Base-by-base conservation (phyloP, 495 filamentous ascomycete species). In the Penicillium arizonense region DNA sequence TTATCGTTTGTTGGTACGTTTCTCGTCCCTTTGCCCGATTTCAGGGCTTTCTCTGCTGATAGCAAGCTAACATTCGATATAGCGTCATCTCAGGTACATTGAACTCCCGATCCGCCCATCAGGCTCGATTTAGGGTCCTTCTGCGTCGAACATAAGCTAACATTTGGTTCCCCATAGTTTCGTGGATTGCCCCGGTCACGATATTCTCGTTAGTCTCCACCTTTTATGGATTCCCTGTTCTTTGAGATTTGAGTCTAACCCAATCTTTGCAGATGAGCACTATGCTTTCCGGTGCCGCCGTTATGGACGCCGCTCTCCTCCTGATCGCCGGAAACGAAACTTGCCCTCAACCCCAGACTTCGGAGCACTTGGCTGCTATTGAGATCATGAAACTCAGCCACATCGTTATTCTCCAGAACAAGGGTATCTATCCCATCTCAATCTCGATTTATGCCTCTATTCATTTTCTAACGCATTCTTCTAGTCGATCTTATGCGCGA, bases 331-430 rank as follows among this genome's bases (percentile, higher is more conserved):
- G 94, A 76, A 98, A 98, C 78, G 94, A 98, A 88, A 87, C 88
- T 14, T 97, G 94, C 74, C 94, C 94, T 16, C 94, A 98, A 71
- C 94, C 94, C n/a, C 94, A 98, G 68, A 98, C 94, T 11, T 96
- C 93, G 20, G 94, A 98, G 75, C 94, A 98, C 79, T 77, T 98
- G 73, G 94, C 94, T 52, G 94, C 94, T 55, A 97, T 98, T 61
- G 94, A 98, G 70, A 98, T 98, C 63, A 97, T 97, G 91, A 96
- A 96, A 77, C 81, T 97, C 44, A 87, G 91, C 69, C 92, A 98
- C 73, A 97, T 98, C 65, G 93, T 98, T 71, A 97, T 98, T 57
- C 85, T 97, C 36, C 94, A 97, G 74, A 98, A 98, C 74, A 98
- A 98, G 83, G 45, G 45, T 47, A 47, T 24, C 26, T 30, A 0